Evolutionary conservation across 148 eudicot genomes (phyloP).

Genomic region (Tetragonia tetragonoides): DNA sequence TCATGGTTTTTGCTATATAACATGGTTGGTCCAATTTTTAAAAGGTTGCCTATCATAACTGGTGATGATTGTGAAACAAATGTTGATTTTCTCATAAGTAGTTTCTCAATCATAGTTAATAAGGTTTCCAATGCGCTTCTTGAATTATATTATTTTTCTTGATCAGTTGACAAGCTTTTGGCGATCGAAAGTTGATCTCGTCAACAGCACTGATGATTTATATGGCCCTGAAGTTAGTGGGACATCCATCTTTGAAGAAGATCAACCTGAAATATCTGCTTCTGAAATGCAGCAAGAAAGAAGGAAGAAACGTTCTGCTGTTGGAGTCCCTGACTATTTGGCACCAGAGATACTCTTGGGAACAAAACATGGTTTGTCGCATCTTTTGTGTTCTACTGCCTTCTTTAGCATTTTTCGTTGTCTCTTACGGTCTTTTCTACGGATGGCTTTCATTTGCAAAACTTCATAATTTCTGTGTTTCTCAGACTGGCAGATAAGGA

Average conservation of each 20-base stretch:
- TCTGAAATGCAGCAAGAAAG: conserved; percentile 73
- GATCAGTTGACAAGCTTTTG: conserved; percentile 95
- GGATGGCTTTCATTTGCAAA: neutral
- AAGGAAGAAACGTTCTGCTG: conserved; percentile 90
- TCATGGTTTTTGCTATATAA: neutral
- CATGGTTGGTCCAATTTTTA: neutral
- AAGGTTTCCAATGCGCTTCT: neutral
- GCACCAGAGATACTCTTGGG: conserved; percentile 99
- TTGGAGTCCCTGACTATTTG: conserved; percentile 98
- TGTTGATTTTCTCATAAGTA: neutral
- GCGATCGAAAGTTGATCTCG: conserved; percentile 98
- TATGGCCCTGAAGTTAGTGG: conserved; percentile 88
- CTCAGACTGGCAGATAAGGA: no score
- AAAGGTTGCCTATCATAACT: no score
- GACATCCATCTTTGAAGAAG: conserved; percentile 63
- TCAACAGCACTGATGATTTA: conserved; percentile 97
- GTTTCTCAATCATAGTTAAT: conserved; percentile 4
- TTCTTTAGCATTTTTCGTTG: neutral
- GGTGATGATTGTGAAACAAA: neutral
- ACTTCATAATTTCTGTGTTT: no score
- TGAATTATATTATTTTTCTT: conserved; percentile 20
- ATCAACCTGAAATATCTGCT: conserved; percentile 53
- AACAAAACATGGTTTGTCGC: conserved; percentile 89
- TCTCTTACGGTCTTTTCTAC: neutral
- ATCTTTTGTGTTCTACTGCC: conserved; percentile 17